Evolutionary conservation across 2,329 filamentous ascomycete genomes (phyloP).

Genomic region (Pseudonectria foliicola): DNA sequence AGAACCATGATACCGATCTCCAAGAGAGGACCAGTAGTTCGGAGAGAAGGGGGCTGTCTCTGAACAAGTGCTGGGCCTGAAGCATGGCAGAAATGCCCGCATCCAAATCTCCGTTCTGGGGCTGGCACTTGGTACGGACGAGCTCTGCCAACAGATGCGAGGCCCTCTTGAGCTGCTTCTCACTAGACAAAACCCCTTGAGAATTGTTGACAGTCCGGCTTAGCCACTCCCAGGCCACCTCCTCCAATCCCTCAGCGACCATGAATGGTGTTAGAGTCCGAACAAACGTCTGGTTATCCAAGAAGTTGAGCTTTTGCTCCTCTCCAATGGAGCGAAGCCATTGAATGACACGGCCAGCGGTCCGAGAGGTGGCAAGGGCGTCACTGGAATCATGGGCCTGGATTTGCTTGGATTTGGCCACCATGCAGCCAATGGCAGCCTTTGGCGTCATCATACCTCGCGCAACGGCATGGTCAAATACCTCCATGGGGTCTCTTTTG

Average conservation of each 20-base stretch:
- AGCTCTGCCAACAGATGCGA: slow-evolving; percentile 32
- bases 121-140: slow-evolving; percentile 35
- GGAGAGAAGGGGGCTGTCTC: slow-evolving; percentile 27
- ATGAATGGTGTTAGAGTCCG: slow-evolving; percentile 41
- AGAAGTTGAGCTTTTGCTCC: slow-evolving; percentile 39
- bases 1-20: slow-evolving; percentile 42
- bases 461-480: slow-evolving; percentile 50
- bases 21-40: slow-evolving; percentile 36
- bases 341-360: slow-evolving; percentile 40
- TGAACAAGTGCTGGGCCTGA: slow-evolving; percentile 37
- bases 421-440: slow-evolving; percentile 47
- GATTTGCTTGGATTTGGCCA: slow-evolving; percentile 39
- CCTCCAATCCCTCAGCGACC: slow-evolving; percentile 44
- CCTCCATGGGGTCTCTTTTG: slow-evolving; percentile 41
- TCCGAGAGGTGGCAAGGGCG: slow-evolving; percentile 35
- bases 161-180: slow-evolving; percentile 20
- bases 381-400: slow-evolving; percentile 20
- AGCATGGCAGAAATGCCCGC: slow-evolving; percentile 42
- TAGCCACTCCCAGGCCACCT: slow-evolving; percentile 47
- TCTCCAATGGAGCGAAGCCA: slow-evolving; percentile 48
- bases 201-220: slow-evolving; percentile 30
- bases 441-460: slow-evolving; percentile 49
- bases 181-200: slow-evolving; percentile 12
- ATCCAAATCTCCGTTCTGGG: slow-evolving; percentile 37
- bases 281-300: slow-evolving; percentile 33